Evolutionary conservation across 768 basidiomycete species (phyloP).

Genomic region (Cubamyces sp.): DNA sequence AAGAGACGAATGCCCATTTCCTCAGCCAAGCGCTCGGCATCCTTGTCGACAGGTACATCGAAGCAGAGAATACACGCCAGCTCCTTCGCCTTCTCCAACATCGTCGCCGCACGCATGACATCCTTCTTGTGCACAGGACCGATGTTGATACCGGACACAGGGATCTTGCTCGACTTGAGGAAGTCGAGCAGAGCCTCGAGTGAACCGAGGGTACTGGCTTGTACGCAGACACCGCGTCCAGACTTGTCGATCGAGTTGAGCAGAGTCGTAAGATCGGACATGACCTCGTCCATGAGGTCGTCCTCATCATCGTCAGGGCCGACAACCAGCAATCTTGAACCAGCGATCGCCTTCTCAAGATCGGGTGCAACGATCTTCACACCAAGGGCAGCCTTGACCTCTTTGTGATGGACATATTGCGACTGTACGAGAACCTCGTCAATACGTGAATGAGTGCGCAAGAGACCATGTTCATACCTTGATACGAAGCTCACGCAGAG

Average conservation of each 20-base stretch:
- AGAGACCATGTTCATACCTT: constrained; percentile 59
- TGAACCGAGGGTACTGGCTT: constrained; percentile 95
- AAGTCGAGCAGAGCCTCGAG: constrained; percentile 96
- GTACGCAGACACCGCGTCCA: constrained; percentile 96
- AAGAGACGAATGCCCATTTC: constrained; percentile 95
- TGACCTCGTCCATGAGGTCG: constrained; percentile 90
- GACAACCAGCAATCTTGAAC: constrained; percentile 89
- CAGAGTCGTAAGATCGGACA: constrained; percentile 91
- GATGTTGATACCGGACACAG: constrained; percentile 96
- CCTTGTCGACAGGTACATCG: constrained; percentile 93
- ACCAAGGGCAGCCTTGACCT: constrained; percentile 95
- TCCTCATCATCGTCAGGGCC: constrained; percentile 98
- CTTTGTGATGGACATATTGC: constrained; percentile 95
- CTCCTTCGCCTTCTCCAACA: constrained; percentile 96
- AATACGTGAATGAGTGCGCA: neutral
- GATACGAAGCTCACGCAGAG: constrained; percentile 91
- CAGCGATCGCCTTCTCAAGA: constrained; percentile 97
- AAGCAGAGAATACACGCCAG: constrained; percentile 95
- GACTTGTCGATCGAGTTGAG: constrained; percentile 92
- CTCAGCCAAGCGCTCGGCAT: constrained; percentile 88
- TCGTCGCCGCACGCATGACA: constrained; percentile 87
- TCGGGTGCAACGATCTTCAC: constrained; percentile 95
- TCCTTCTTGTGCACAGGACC: constrained; percentile 97
- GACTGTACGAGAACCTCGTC: constrained; percentile 54
- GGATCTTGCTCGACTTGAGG: constrained; percentile 93